Evolutionary conservation across 2,329 filamentous ascomycete species (phyloP).

Genomic region (Paecilomyces sp.): DNA sequence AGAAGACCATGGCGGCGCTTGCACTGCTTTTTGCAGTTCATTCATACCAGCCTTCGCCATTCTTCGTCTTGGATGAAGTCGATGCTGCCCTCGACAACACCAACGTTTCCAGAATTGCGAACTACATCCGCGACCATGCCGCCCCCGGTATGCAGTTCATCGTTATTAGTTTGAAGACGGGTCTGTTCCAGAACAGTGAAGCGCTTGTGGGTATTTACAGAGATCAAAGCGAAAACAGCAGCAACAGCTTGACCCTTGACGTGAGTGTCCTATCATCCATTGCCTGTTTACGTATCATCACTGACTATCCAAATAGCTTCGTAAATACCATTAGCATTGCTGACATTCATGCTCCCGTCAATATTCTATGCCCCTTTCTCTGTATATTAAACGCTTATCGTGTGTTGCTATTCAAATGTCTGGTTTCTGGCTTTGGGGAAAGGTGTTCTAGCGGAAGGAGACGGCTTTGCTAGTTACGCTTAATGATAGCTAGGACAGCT

Average conservation of each 20-base stretch:
- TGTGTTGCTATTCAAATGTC: background rate
- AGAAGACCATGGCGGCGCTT: slow-evolving; percentile 97
- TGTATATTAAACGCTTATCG: slow-evolving; percentile 15
- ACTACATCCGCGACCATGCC: slow-evolving; percentile 90
- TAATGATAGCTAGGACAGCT: background rate
- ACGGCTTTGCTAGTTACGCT: background rate
- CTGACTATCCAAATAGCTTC: slow-evolving; percentile 19
- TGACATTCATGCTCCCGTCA: slow-evolving; percentile 4
- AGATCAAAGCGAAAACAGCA: slow-evolving; percentile 89
- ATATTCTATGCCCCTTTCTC: slow-evolving; percentile 7
- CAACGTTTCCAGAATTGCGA: slow-evolving; percentile 92
- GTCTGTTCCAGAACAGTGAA: slow-evolving; percentile 93
- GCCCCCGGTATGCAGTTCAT: slow-evolving; percentile 99
- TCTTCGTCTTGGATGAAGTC: slow-evolving; percentile 97
- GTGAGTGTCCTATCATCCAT: slow-evolving; percentile 52
- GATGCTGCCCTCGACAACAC: slow-evolving; percentile 97
- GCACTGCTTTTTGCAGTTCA: slow-evolving; percentile 97
- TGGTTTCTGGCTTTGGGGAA: background rate
- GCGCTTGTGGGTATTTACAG: slow-evolving; percentile 92
- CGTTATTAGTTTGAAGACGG: slow-evolving; percentile 92
- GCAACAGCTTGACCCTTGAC: slow-evolving; percentile 85
- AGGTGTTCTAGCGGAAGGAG: background rate
- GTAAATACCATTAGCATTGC: slow-evolving; percentile 23
- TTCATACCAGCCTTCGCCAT: slow-evolving; percentile 88
- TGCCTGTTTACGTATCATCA: background rate